Conservation (phyloP, 2,329 filamentous ascomycete genomes). For the Daldinia sp. region DNA sequence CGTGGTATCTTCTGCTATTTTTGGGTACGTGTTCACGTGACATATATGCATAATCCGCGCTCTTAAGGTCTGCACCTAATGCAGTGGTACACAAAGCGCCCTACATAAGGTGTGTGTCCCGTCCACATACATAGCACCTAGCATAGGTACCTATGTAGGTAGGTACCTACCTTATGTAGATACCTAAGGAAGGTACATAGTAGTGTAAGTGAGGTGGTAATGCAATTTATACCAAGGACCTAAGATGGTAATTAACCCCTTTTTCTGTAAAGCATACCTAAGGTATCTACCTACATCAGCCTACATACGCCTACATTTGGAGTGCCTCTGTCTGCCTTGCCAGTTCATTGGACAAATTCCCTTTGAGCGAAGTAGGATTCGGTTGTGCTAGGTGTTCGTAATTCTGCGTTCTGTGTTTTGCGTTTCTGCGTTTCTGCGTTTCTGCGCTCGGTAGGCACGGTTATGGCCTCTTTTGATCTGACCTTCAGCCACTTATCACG, state of each 20-base stretch:
- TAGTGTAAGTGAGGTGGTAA: too few species aligned
- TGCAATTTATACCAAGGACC: background rate
- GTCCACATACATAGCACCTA: too few species aligned
- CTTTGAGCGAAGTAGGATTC: constrained; percentile 33
- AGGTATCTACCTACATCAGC: background rate
- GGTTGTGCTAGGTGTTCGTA: constrained; percentile 20
- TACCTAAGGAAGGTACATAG: too few species aligned
- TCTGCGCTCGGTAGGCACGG: constrained; percentile 23
- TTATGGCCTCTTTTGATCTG: constrained; percentile 19
- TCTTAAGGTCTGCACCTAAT: too few species aligned
- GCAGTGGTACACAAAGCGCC: too few species aligned
- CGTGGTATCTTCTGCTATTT: constrained; percentile 24
- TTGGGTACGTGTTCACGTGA: constrained; percentile 38
- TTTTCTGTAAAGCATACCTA: constrained; percentile 16
- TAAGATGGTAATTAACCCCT: constrained; percentile 13
- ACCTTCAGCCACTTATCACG: constrained; percentile 25
- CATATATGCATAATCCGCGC: background rate
- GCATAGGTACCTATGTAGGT: background rate
- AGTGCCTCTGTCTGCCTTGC: background rate
- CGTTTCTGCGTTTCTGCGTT: background rate
- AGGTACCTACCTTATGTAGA: too few species aligned
- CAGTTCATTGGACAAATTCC: constrained; percentile 17
- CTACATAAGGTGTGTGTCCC: background rate
- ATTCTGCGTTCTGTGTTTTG: background rate
- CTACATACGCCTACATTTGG: background rate